Conservation (phyloP, 352 stramenopile species). For the Globisporangium barbulae region DNA sequence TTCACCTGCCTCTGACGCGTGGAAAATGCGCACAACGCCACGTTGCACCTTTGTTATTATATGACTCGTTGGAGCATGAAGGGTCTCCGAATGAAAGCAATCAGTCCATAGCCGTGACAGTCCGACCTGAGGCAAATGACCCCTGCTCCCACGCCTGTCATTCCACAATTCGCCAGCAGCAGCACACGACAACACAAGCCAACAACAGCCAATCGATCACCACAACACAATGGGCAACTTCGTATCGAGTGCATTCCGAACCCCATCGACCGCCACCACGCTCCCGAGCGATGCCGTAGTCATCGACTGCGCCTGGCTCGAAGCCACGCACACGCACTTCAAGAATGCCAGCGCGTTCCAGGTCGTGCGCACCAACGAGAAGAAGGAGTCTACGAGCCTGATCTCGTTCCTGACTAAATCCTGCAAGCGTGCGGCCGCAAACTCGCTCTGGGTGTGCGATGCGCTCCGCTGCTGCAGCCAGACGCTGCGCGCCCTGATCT, state of each 20-base stretch:
- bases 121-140: neutral
- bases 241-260: slow-evolving; percentile 24
- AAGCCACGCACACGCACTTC: slow-evolving; percentile 20
- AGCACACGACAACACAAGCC: slow-evolving; percentile 7
- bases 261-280: slow-evolving; percentile 8
- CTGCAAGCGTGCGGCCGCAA: slow-evolving; percentile 2
- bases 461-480: slow-evolving; percentile 11
- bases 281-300: slow-evolving; percentile 15
- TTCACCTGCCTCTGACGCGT: neutral
- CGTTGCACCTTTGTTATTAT: neutral
- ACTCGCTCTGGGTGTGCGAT: slow-evolving; percentile 4
- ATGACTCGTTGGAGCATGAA: neutral
- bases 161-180: slow-evolving; percentile 37
- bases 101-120: neutral
- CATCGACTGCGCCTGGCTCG: slow-evolving; percentile 18
- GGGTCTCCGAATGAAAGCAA: neutral
- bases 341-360: neutral
- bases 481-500: slow-evolving; percentile 14
- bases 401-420: neutral
- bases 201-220: slow-evolving; percentile 1
- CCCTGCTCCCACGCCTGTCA: slow-evolving; percentile 14
- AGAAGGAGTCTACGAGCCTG: slow-evolving; percentile 10
- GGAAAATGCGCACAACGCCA: slow-evolving; percentile 10
- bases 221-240: slow-evolving; percentile 46
- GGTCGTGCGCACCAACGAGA: neutral